phyloP scores from a whole-genome alignment of 2,329 filamentous ascomycete genomes.

The Thielaviopsis punctulata region DNA sequence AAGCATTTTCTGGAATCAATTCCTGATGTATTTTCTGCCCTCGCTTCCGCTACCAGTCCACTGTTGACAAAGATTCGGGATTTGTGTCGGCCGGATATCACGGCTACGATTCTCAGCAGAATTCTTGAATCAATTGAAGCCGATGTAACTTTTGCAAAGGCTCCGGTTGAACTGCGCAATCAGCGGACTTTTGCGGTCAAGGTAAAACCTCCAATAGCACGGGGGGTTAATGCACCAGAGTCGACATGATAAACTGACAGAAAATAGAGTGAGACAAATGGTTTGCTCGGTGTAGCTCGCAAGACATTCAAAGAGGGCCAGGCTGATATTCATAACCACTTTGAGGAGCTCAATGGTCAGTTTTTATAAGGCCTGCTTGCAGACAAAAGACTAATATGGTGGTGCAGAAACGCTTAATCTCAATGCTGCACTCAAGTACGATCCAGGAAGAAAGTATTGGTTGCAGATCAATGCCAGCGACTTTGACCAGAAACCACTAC shows the following conservation, averaged over 20 bases:
- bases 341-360: conserved; percentile 48
- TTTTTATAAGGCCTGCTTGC: not conserved
- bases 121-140: conserved; percentile 62
- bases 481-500: conserved; percentile 41
- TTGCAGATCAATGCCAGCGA: conserved; percentile 47
- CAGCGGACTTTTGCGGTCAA: conserved; percentile 83
- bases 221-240: not conserved
- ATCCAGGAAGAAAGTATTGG: conserved; percentile 64
- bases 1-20: conserved; percentile 65
- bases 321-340: conserved; percentile 55
- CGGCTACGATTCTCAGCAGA: conserved; percentile 40
- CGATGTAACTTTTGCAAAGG: conserved; percentile 60
- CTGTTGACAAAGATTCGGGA: conserved; percentile 52
- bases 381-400: not conserved
- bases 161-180: conserved; percentile 71
- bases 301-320: conserved; percentile 82
- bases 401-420: conserved; percentile 37
- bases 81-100: conserved; percentile 47
- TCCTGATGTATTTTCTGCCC: conserved; percentile 46
- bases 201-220: conserved; percentile 21
- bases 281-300: conserved; percentile 72
- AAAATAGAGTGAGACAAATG: conserved; percentile 57
- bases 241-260: conserved; percentile 10
- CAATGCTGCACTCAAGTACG: conserved; percentile 52
- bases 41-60: conserved; percentile 44